These are phyloP conservation scores for Gastroboletus turbinatus DNA, from an alignment of 1,284 basidiomycete species.

Conservation along the genomic window DNA sequence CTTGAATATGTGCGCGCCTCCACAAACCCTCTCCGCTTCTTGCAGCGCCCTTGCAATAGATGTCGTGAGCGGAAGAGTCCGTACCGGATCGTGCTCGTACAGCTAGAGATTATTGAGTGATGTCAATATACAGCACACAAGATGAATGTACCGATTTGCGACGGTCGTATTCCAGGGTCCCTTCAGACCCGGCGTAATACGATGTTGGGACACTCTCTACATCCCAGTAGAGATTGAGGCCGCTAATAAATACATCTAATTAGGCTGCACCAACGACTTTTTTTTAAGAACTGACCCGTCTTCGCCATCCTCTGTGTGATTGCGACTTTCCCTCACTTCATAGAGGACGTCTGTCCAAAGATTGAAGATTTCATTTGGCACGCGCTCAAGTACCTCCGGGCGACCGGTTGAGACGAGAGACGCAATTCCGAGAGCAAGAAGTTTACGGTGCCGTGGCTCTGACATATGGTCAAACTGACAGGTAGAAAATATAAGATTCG, in stretches of 20 bases:
- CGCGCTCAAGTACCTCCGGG: constrained; percentile 65
- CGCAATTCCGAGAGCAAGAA: constrained; percentile 73
- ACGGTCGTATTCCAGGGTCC: constrained; percentile 67
- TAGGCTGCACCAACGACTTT: background rate
- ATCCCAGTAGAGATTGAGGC: constrained; percentile 66
- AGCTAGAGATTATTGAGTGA: constrained; percentile 42
- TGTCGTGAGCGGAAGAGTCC: constrained; percentile 56
- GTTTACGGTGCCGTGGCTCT: constrained; percentile 72
- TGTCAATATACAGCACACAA: background rate
- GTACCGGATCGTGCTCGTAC: constrained; percentile 67
- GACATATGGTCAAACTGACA: constrained; percentile 82
- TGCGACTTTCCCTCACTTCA: constrained; percentile 73
- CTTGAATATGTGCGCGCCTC: constrained; percentile 58
- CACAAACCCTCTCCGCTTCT: constrained; percentile 58
- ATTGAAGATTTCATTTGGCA: constrained; percentile 79
- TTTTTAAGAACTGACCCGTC: constrained; percentile 25
- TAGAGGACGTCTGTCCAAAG: constrained; percentile 89
- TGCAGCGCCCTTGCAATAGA: constrained; percentile 58
- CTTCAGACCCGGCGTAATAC: constrained; percentile 59
- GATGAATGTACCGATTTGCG: constrained; percentile 56
- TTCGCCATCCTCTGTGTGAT: constrained; percentile 42
- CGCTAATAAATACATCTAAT: constrained; percentile 14
- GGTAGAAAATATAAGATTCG: constrained; percentile 2
- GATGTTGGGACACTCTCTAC: constrained; percentile 50
- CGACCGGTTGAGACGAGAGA: constrained; percentile 68